Evolutionary conservation across 805 yeast genomes (phyloP).

Genomic region (Wickerhamomyces xylosicus): DNA sequence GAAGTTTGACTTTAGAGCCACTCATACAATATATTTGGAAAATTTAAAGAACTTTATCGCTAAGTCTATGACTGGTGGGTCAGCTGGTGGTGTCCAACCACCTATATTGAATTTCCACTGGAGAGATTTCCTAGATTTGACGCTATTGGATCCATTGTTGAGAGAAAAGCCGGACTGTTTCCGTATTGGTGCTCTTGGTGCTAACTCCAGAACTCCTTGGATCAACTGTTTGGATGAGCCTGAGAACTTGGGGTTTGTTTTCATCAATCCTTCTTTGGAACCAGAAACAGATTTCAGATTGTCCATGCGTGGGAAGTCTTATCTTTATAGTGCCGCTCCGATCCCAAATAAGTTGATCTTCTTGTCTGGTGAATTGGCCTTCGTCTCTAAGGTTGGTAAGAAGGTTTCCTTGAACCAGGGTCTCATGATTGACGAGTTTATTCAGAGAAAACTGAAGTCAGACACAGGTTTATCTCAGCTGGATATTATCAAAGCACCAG

Average conservation of each 20-base stretch:
- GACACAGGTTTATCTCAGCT: slow-evolving; percentile 14
- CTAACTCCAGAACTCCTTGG: slow-evolving; percentile 31
- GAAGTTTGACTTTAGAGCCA: slow-evolving; percentile 25
- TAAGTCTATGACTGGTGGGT: slow-evolving; percentile 16
- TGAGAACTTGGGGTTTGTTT: slow-evolving; percentile 19
- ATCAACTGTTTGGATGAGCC: slow-evolving; percentile 28
- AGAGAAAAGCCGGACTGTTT: slow-evolving; percentile 32
- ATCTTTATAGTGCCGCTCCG: slow-evolving; percentile 31
- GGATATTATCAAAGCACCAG: slow-evolving; percentile 22
- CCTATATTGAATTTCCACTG: slow-evolving; percentile 37
- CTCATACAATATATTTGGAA: slow-evolving; percentile 24
- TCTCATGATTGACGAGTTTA: slow-evolving; percentile 25
- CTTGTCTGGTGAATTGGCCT: slow-evolving; percentile 30
- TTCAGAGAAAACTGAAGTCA: slow-evolving; percentile 20
- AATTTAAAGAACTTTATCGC: slow-evolving; percentile 21
- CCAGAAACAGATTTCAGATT: slow-evolving; percentile 28
- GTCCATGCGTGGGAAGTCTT: slow-evolving; percentile 30
- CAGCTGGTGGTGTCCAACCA: slow-evolving; percentile 10
- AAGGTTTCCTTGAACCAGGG: slow-evolving; percentile 22
- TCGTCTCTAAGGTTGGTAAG: slow-evolving; percentile 25
- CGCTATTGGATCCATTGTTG: slow-evolving; percentile 26
- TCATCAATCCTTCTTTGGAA: slow-evolving; percentile 17
- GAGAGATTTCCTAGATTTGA: slow-evolving; percentile 46
- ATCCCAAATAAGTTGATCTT: slow-evolving; percentile 34
- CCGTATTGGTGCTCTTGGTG: slow-evolving; percentile 33